Evolutionary conservation across 108 stramenopile genomes (phyloP), one percentile per base, ranked within the genome.

Genomic region (Conticribra weissflogii): DNA sequence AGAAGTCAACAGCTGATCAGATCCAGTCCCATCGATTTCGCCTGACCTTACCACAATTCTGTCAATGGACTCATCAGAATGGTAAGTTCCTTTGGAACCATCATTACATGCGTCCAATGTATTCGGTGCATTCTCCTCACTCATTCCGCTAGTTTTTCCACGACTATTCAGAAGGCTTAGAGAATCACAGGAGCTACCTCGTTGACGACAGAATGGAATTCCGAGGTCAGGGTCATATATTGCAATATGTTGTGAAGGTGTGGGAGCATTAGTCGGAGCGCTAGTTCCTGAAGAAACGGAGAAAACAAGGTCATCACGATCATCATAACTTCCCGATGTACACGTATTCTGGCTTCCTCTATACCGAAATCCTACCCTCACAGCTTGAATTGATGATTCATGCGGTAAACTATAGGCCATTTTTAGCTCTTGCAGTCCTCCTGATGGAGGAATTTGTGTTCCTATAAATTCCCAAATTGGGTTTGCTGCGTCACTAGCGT

Each of bases 11-110:
- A 8, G 9, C 30, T 4, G 5, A 24, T 25, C 61, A 45, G 55
- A 28, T 25, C 25, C 21, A 4, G 55, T 56, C 4, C 21, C 55
- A 17, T 28, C 27, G 15, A 56, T 29, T 21, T 56, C 51, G n/a
- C 51, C 51, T 21, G 51, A 52, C 22, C 51, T 52, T 21, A 52
- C 51, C 16, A 52, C 5, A 9, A 52, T 18, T 18, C n/a, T 56
- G 15, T 56, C 55, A 3, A 56, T 16, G 25, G 55, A 56, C 17
- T 56, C 55, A 56, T 56, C 55, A 29, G 7, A 28, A 29, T 29
- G 55, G 17, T 28, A 56, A 28, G 9, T 30, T 7, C 55, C 55
- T 30, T 5, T 28, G 31, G 9, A 14, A 4, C 55, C 55, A 29
- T 56, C 55, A 56, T 3, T 29, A 21, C 55, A 56, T 28, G 8